Evolutionary conservation across 352 stramenopile species (phyloP), one percentile per base, ranked within the genome.

Genomic region (Pythium phragmiticola): DNA sequence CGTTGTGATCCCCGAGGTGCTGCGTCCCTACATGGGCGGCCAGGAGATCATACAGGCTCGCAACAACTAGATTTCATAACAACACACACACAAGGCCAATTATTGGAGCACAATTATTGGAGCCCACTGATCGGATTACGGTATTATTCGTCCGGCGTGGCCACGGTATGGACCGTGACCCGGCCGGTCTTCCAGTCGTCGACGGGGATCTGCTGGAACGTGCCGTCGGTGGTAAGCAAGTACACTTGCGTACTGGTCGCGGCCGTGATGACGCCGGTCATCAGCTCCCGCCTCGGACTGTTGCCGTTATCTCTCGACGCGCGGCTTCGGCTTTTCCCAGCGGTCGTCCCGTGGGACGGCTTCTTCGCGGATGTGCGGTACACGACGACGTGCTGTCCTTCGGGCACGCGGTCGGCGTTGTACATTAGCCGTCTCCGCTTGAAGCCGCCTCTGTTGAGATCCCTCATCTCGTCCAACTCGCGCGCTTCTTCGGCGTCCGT

Each of bases 11-110:
- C 88, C 88, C 0, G 72, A 85, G 17, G 84, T 90, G 26, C 70
- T 96, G 52, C 79, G 80, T 42, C 82, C 88, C 30, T 94, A 92
- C 71, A 84, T 95, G 78, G 82, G 81, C 55, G 82, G 80, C 56
- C 82, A 88, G 53, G 83, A 89, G 53, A 59, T 86, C 54, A 89
- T 94, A 68, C 55, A 63, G 37, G 65, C 63, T 1, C 58, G 48
- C 23, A 65, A 19, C 47, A 53, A 50, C 13, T 30, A 28, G 19
- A 14, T 23, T 47, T 9, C 45, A 50, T 33, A 50, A n/a, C 5
- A 50, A 26, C 1, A 23, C 2, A 48, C 7, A 48, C 17, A 50
- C 45, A 4, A 33, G 3, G 4, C 34, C 34, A 33, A 34, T 50
- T 30, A 26, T 19, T 30, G 21, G 21, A n/a, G 11, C 9, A 50